Evolutionary conservation across 176 grass and related monocot species (phyloP).

Genomic region (Oryza australiensis): DNA sequence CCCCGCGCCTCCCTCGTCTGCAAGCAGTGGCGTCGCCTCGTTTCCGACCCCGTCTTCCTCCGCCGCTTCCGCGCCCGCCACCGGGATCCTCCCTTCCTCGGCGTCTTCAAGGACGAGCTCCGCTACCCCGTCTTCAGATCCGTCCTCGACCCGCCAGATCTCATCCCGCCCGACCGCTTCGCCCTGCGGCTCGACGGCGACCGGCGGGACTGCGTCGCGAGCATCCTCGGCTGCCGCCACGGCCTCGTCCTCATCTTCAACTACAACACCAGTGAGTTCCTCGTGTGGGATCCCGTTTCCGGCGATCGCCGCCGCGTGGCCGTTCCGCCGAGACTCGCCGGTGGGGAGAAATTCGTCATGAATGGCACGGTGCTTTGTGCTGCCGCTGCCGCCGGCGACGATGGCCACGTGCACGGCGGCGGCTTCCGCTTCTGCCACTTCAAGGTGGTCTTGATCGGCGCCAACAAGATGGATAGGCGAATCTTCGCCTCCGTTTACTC

Average conservation of each 20-base stretch:
- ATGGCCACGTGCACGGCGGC: background rate
- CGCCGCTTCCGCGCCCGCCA: too few species aligned
- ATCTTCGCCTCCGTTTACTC: background rate
- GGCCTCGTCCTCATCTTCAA: background rate
- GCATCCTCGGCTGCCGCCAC: background rate
- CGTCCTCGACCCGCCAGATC: background rate
- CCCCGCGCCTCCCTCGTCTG: too few species aligned
- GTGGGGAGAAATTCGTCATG: background rate
- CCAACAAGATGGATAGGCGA: too few species aligned
- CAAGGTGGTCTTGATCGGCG: background rate
- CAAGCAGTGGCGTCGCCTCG: too few species aligned
- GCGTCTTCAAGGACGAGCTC: background rate
- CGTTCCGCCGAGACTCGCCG: background rate
- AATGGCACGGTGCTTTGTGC: background rate
- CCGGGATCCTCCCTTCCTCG: too few species aligned
- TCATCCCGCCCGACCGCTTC: constrained; percentile 10
- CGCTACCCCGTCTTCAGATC: background rate
- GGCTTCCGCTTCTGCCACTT: background rate
- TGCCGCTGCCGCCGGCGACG: too few species aligned
- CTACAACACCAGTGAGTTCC: background rate
- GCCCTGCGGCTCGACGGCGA: background rate
- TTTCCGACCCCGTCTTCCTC: too few species aligned
- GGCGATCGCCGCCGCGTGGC: background rate
- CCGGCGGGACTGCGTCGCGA: too few species aligned
- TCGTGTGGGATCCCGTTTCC: background rate